Evolutionary conservation across 1,284 basidiomycete genomes (phyloP).

Genomic region (Ganoderma resinaceum): DNA sequence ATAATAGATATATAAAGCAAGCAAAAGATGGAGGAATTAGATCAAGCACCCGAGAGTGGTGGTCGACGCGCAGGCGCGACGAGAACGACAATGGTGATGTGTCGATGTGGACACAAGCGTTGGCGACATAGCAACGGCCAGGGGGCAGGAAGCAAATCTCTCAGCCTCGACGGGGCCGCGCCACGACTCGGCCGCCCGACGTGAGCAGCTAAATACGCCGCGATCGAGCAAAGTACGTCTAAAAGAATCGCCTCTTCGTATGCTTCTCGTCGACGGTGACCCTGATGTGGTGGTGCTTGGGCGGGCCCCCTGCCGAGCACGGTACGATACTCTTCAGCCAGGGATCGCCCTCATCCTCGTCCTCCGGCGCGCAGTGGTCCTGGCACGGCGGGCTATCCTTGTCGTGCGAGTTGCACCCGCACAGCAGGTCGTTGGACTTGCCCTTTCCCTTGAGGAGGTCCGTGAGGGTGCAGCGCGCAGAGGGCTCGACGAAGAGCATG

Average conservation of each 20-base stretch:
- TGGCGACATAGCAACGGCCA: constrained; percentile 15
- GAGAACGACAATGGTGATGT: background rate
- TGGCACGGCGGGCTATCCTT: constrained; percentile 54
- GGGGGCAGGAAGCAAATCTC: constrained; percentile 2
- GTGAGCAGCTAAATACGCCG: constrained; percentile 7
- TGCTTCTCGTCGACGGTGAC: constrained; percentile 76
- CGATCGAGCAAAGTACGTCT: constrained; percentile 27
- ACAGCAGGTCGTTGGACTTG: constrained; percentile 78
- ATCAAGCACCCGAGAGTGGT: background rate
- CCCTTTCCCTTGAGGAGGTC: constrained; percentile 88
- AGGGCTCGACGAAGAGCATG: constrained; percentile 94
- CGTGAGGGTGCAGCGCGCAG: constrained; percentile 91
- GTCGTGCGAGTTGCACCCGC: constrained; percentile 67
- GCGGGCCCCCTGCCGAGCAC: constrained; percentile 63
- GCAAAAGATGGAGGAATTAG: background rate
- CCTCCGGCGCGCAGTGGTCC: constrained; percentile 69
- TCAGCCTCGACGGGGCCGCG: constrained; percentile 17
- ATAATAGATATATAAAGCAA: constrained; percentile 33
- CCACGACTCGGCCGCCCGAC: constrained; percentile 14
- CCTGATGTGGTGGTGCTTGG: constrained; percentile 73
- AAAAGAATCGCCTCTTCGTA: constrained; percentile 75
- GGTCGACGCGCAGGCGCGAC: background rate
- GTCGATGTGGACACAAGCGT: background rate
- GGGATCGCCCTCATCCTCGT: constrained; percentile 77
- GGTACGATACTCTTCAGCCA: constrained; percentile 81